These are phyloP conservation scores for Ephemerocybe angulata DNA, from an alignment of 768 basidiomycete genomes.

Conservation along the genomic window DNA sequence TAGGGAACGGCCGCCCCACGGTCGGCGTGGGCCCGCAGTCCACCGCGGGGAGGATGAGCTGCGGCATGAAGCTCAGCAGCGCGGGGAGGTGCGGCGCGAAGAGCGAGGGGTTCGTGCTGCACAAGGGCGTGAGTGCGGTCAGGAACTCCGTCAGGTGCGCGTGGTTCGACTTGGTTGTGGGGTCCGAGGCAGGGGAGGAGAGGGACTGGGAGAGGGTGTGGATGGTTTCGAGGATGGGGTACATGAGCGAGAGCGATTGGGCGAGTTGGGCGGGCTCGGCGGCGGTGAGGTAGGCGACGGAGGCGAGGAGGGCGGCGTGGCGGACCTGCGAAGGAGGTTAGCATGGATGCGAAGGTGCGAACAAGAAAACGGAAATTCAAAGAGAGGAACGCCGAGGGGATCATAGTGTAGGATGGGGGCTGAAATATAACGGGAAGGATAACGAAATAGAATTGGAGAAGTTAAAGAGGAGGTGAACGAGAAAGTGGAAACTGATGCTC, in stretches of 20 bases:
- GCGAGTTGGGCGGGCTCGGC: slow-evolving; percentile 59
- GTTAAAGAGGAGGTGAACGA: no score
- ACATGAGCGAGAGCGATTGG: slow-evolving; percentile 57
- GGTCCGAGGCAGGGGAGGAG: slow-evolving; percentile 18
- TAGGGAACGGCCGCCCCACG: slow-evolving; percentile 42
- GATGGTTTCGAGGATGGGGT: slow-evolving; percentile 73
- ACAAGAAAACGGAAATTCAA: not conserved
- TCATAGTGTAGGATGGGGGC: no score
- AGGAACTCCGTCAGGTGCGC: slow-evolving; percentile 63
- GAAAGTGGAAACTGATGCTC: no score
- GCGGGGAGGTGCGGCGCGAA: slow-evolving; percentile 70
- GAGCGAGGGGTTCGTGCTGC: slow-evolving; percentile 61
- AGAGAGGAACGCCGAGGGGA: no score
- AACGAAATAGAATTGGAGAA: no score
- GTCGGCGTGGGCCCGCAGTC: slow-evolving; percentile 52
- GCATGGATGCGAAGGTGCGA: not conserved
- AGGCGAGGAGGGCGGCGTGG: slow-evolving; percentile 66
- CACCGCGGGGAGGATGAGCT: slow-evolving; percentile 59
- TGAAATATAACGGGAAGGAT: no score
- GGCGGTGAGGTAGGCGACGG: slow-evolving; percentile 63
- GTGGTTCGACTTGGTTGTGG: slow-evolving; percentile 30
- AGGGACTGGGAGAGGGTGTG: slow-evolving; percentile 47
- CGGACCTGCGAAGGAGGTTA: slow-evolving; percentile 50
- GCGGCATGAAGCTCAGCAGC: slow-evolving; percentile 66
- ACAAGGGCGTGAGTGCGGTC: slow-evolving; percentile 65